Evolutionary conservation across 192 early-diverging fungal species (phyloP).

Genomic region (Gigaspora rosea): DNA sequence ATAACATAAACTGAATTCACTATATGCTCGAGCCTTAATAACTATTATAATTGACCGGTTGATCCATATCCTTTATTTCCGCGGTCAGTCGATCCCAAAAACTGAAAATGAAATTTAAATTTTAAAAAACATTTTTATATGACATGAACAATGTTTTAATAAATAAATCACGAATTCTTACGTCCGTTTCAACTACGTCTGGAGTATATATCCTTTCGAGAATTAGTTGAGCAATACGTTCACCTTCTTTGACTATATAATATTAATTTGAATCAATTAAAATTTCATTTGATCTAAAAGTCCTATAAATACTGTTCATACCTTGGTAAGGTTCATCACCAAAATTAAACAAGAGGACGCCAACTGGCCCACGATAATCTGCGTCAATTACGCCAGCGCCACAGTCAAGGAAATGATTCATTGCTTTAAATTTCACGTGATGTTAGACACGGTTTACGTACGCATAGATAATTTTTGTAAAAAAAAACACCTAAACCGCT

Average conservation of each 20-base stretch:
- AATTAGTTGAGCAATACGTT: slow-evolving; percentile 95
- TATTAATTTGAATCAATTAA: slow-evolving; percentile 77
- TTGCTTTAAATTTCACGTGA: not conserved
- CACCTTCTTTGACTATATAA: slow-evolving; percentile 75
- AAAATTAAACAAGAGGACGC: slow-evolving; percentile 90
- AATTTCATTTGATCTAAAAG: slow-evolving; percentile 81
- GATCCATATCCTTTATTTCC: no score
- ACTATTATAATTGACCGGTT: no score
- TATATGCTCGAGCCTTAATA: no score
- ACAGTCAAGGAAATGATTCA: slow-evolving; percentile 22
- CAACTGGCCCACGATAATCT: slow-evolving; percentile 85
- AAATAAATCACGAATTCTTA: no score
- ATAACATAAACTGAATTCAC: no score
- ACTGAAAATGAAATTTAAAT: no score
- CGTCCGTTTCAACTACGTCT: slow-evolving; percentile 77
- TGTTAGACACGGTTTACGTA: not conserved
- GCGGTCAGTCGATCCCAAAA: no score
- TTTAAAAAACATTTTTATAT: no score
- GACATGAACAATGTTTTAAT: no score
- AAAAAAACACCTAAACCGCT: slow-evolving; percentile 75
- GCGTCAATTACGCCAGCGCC: slow-evolving; percentile 87
- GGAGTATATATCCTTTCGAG: slow-evolving; percentile 85
- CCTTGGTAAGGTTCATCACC: slow-evolving; percentile 53
- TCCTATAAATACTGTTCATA: slow-evolving; percentile 48
- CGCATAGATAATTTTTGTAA: not conserved